Conservation (phyloP, 495 filamentous ascomycete species). For the Saxispiralis lemnorum region DNA sequence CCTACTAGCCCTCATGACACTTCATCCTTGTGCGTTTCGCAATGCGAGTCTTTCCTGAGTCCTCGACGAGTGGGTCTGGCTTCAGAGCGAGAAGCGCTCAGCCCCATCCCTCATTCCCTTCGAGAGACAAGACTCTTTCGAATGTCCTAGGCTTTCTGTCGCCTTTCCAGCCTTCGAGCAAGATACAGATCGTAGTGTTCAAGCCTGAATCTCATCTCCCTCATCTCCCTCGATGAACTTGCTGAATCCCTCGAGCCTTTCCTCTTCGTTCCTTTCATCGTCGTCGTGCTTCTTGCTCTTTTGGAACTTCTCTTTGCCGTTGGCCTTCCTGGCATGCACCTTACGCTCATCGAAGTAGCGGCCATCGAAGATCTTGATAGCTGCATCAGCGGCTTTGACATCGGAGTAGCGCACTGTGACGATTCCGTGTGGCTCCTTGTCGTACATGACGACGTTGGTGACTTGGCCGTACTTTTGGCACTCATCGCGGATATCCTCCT, state of each 20-base stretch:
- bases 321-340: conserved; percentile 59
- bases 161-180: too few species aligned
- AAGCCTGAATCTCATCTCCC: neutral
- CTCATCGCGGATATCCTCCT: conserved; percentile 82
- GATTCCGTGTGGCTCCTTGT: conserved; percentile 72
- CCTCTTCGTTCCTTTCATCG: conserved; percentile 24
- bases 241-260: conserved; percentile 23
- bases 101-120: too few species aligned
- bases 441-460: conserved; percentile 79
- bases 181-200: too few species aligned
- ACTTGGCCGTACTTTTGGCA: conserved; percentile 74
- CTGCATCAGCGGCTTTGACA: conserved; percentile 50
- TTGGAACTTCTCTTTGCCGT: conserved; percentile 59
- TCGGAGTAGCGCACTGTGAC: conserved; percentile 64
- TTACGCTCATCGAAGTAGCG: conserved; percentile 56
- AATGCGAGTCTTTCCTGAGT: too few species aligned
- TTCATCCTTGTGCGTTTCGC: too few species aligned
- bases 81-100: too few species aligned
- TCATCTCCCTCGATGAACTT: conserved; percentile 7
- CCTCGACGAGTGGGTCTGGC: too few species aligned
- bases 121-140: too few species aligned
- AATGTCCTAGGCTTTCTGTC: too few species aligned
- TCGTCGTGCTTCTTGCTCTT: conserved; percentile 37
- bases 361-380: conserved; percentile 65
- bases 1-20: too few species aligned